phyloP scores from a whole-genome alignment of 78 protist genomes.

The Chrysochromulina parva region DNA sequence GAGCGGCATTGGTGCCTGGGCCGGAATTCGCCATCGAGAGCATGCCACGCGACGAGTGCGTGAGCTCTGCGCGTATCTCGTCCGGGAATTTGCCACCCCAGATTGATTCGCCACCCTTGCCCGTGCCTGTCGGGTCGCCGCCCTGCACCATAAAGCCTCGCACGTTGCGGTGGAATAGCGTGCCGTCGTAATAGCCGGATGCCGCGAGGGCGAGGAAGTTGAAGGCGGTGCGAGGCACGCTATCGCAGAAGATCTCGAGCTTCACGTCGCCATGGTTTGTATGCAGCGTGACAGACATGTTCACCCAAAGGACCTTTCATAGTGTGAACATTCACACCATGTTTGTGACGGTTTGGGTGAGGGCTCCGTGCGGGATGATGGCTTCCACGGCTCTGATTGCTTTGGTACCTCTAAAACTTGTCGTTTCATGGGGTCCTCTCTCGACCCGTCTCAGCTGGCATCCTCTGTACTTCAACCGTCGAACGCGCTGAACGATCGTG shows the following conservation, averaged over 20 bases:
- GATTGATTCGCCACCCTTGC: conserved; percentile 79
- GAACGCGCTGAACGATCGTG: no score
- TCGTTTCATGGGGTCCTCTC: no score
- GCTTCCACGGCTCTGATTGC: no score
- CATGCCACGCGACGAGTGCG: conserved; percentile 68
- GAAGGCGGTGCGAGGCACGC: neutral
- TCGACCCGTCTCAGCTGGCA: no score
- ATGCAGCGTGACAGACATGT: conserved; percentile 80
- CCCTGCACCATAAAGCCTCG: conserved; percentile 83
- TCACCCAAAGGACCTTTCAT: no score
- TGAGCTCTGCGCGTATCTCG: conserved; percentile 77
- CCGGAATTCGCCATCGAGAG: conserved; percentile 44
- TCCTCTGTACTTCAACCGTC: no score
- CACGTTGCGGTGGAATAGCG: conserved; percentile 85
- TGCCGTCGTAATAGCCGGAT: conserved; percentile 83
- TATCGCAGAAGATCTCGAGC: conserved; percentile 77
- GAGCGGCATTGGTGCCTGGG: conserved; percentile 71
- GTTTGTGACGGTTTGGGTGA: no score
- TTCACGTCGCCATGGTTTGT: conserved; percentile 87
- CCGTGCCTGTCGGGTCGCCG: conserved; percentile 95
- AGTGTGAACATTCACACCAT: no score
- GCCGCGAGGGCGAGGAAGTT: conserved; percentile 26
- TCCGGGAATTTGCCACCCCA: conserved; percentile 79
- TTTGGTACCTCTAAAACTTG: no score
- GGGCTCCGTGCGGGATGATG: no score